Percentiles rank a stretch among this genome's conserved stretches.
phyloP scores from a whole-genome alignment of 1,284 basidiomycete species.

The Papiliotrema nemorosa region DNA sequence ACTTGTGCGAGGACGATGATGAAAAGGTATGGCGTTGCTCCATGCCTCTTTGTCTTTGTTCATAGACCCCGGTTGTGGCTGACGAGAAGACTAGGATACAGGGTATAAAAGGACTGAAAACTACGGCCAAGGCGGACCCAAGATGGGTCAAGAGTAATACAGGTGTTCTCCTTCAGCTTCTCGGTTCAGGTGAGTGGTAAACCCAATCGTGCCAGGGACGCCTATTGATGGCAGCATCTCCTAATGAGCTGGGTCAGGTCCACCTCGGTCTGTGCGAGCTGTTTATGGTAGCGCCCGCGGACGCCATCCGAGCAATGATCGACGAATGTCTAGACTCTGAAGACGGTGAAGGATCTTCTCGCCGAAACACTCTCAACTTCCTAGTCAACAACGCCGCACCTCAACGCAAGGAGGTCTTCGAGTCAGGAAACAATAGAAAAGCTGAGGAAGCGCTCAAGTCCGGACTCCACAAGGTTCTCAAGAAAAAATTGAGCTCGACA shows the following conservation, averaged over 20 bases:
- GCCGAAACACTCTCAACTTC: conserved; percentile 29
- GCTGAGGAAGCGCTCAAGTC: not conserved
- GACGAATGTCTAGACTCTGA: conserved; percentile 31
- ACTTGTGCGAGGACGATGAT: conserved; percentile 38
- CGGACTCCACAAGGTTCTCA: not conserved
- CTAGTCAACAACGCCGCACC: conserved; percentile 10
- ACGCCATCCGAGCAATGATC: conserved; percentile 27
- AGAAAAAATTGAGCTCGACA: not conserved
- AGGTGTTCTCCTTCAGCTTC: conserved; percentile 33
- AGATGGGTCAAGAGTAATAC: conserved; percentile 39
- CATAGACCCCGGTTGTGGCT: too few species aligned
- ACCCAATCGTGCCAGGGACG: not conserved
- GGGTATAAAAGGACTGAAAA: conserved; percentile 31
- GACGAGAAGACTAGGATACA: conserved; percentile 20
- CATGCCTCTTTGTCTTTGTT: too few species aligned
- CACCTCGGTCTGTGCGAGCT: conserved; percentile 19
- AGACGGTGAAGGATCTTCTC: conserved; percentile 20
- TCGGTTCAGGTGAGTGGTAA: conserved; percentile 30
- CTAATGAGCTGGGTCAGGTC: conserved; percentile 23
- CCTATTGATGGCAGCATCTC: conserved; percentile 14
- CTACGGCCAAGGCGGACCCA: conserved; percentile 30
- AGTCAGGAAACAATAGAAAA: conserved; percentile 2
- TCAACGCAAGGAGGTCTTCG: conserved; percentile 10
- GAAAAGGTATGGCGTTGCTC: conserved; percentile 23
- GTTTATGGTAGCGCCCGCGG: conserved; percentile 18